Evolutionary conservation across 108 stramenopile genomes (phyloP).

Genomic region (Cyclostephanos invisitatus): DNA sequence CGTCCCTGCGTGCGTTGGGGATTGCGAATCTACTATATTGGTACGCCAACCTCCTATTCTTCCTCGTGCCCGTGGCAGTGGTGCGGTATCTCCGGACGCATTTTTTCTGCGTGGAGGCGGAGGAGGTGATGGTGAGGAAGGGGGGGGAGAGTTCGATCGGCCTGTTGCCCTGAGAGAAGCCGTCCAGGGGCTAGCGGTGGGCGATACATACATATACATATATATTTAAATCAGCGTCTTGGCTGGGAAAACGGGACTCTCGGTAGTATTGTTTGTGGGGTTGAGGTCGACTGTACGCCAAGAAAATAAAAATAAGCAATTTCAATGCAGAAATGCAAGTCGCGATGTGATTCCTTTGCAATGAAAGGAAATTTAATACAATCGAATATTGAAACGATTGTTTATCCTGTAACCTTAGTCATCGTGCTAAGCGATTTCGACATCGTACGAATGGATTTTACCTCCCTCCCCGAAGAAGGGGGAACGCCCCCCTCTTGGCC

Average conservation of each 20-base stretch:
- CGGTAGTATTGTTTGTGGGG: no score
- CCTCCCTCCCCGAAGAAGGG: conserved; percentile 18
- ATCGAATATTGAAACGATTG: no score
- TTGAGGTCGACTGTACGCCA: no score
- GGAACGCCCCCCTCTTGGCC: conserved; percentile 42
- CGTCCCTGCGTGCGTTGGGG: conserved; percentile 46
- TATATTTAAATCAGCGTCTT: background rate
- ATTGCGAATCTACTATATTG: conserved; percentile 65
- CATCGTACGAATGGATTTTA: background rate
- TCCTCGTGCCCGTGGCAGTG: conserved; percentile 74
- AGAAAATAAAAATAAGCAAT: no score
- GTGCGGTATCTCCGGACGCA: conserved; percentile 71
- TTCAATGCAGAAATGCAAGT: no score
- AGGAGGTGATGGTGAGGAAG: conserved; percentile 60
- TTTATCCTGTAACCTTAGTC: background rate
- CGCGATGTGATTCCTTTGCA: no score
- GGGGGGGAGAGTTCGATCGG: conserved; percentile 71
- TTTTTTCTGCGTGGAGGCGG: conserved; percentile 77
- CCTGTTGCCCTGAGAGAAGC: conserved; percentile 49
- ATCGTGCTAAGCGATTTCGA: background rate
- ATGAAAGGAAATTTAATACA: no score
- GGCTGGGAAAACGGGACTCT: no score
- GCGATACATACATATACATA: no score
- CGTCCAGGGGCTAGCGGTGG: no score
- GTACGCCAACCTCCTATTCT: conserved; percentile 64